Evolutionary conservation across 345 rosid species (phyloP), one percentile per base, ranked within the genome.

Genomic region (Rhodamnia rubescens): DNA sequence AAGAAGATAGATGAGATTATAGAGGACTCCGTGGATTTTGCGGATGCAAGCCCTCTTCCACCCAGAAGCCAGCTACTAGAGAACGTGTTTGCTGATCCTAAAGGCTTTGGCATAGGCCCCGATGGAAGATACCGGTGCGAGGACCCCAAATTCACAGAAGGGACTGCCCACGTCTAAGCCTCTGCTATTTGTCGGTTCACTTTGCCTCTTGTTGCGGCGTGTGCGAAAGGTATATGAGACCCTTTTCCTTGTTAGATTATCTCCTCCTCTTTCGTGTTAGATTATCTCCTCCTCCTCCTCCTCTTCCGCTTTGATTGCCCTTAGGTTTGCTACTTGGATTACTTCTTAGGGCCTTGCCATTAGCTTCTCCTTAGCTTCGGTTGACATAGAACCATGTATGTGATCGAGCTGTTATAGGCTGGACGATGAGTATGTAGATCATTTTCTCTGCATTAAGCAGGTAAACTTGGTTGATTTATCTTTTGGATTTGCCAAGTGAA

Each of bases 21-120:
- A 12, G 95, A 93, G 87, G 95, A 91, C 2, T 85, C 94, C 7
- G 94, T 92, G 81, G 95, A 91, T 83, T 92, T 93, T 86, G 93
- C 93, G 11, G 93, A 93, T 57, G 90, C 80, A 51, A 92, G 92
- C 88, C 92, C 94, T 56, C 83, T 24, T 80, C 95, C 95, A 52
- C 21, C 80, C 29, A 90, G 92, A 84, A 93, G 90, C 85, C 93
- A 92, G 90, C 94, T 93, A 9, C 89, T 92, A 47, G 89, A 91
- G 88, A 91, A 91, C 75, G 93, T 90, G 55, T 92, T 92, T 74
- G 95, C 92, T 8, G 93, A 93, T 87, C 93, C 95, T 24, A 91
- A 88, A 84, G 95, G 95, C 83, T 92, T 92, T 59, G 93, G 95
- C 82, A 92, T 88, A 15, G 90, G 93, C 57, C 90, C 93, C 11